These are phyloP conservation scores for Phaeosphaeriaceae sp. DNA, from an alignment of 2,329 filamentous ascomycete genomes.

Conservation along the genomic window DNA sequence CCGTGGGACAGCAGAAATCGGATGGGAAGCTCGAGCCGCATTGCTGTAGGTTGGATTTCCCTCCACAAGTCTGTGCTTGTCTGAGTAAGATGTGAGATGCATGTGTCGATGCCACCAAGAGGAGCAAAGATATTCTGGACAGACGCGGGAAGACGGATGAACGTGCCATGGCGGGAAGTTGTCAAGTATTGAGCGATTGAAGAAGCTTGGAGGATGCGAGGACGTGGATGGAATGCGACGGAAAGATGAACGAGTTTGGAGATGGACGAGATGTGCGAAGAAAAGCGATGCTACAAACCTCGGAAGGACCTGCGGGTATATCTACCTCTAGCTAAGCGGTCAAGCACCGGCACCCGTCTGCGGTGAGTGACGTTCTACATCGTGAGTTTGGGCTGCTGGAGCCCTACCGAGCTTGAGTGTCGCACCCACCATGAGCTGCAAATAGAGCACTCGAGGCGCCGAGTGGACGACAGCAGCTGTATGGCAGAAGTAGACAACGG, in stretches of 20 bases:
- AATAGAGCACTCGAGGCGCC: conserved; percentile 40
- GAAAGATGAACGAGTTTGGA: conserved; percentile 3
- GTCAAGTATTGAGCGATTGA: conserved; percentile 1
- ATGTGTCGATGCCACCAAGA: conserved; percentile 36
- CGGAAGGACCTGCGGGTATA: conserved; percentile 17
- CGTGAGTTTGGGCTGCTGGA: conserved; percentile 7
- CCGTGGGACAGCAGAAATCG: conserved; percentile 70
- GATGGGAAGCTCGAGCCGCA: conserved; percentile 65
- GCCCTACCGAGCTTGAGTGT: conserved; percentile 19
- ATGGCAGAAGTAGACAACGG: conserved; percentile 15
- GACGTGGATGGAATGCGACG: conserved; percentile 3
- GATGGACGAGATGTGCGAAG: conserved; percentile 2
- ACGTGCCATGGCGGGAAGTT: conserved; percentile 29
- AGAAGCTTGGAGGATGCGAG: not conserved
- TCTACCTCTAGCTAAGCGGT: conserved; percentile 21
- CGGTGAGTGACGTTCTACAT: conserved; percentile 19
- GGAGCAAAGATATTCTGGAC: conserved; percentile 43
- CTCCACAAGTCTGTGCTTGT: conserved; percentile 57
- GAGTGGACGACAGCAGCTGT: conserved; percentile 40
- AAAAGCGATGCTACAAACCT: conserved; percentile 11
- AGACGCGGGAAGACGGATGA: conserved; percentile 36
- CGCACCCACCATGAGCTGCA: conserved; percentile 30
- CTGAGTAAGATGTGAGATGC: conserved; percentile 39
- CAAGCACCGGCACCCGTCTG: conserved; percentile 11
- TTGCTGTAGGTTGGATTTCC: conserved; percentile 54